Base-by-base conservation (phyloP, 163 green algal species). In the Prototheca wickerhamii region DNA sequence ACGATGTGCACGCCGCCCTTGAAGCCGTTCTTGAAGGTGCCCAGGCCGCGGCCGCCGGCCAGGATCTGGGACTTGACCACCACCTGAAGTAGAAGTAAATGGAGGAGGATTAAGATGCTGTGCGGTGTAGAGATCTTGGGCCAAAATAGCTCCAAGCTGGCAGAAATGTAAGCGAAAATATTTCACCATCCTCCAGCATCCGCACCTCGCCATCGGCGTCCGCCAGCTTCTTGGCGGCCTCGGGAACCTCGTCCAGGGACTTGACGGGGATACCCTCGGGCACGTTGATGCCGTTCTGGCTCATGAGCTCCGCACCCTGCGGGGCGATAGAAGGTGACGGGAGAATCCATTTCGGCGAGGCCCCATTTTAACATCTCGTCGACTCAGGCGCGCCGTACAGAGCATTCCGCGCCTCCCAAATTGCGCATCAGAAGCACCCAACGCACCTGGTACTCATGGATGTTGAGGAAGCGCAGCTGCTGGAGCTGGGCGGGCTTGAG, bases 31-130 rank as follows among this genome's bases (percentile, higher is more conserved):
- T 80, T 96, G 82, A 99, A 99, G 4, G 76, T 89, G 28, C 93
- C 93, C 52, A 97, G 67, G 34, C 93, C 93, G 37, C 93, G 84
- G 4, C 93, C 93, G 15, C 93, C 93, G 4, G 93, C 93, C 37
- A 98, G 79, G 55, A 99, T 93, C 68, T 98, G 91, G 52, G 74
- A 88, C 78, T 99, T 99, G 26, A 99, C 54, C 31, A 99, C 93
- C 2, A 99, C 81, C 86, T 98, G 77, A 21, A 15, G n/a, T n/a
- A n/a, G n/a, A n/a, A n/a, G n/a, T 12, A 26, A 3, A 4, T 3
- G 8, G 12, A 33, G 55, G 4, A 34, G 3, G 3, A 49, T 6
- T 8, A 2, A 2, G 37, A 18, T 37, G 58, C 26, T 5, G 17
- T 29, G 37, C 58, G 1, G 26, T 4, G 37, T 23, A 37, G 26